Base-by-base conservation (phyloP, 2,329 filamentous ascomycete species). In the Penicillium sp. region DNA sequence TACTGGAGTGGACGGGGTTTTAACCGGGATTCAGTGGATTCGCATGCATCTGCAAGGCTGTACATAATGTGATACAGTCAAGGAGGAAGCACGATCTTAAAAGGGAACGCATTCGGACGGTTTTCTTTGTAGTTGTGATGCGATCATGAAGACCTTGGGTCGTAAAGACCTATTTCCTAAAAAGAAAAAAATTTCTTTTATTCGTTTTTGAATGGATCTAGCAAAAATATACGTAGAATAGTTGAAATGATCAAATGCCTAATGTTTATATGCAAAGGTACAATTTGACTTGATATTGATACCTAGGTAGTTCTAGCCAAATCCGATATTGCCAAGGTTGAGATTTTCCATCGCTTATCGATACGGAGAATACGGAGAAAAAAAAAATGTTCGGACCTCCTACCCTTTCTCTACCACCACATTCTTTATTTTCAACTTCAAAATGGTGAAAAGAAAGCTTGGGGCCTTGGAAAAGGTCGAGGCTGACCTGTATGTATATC, bases 401-500 rank as follows among this genome's bases (percentile, higher is more conserved):
- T 35, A 53, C 50, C 77, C 90, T 93, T 72, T 72, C 34, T 51
- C 45, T 45, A 50, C 45, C 47, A 53, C 34, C 47, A 34, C 37
- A 37, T 44, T 24, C 29, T 55, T 55, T 33, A 31, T 41, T 45
- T 34, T 13, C 35, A 33, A 51, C 47, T 31, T 45, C 26, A 57
- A 53, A 15, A 93, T 88, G 82, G 87, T 82, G 53, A 95, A 95
- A 73, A 80, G 89, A 69, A 94, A 93, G 74, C 80, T 95, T 52
- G 88, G 87, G 49, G 90, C 90, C 53, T 82, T 96, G 70, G 90
- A 96, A 73, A 96, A 96, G 78, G 83, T 95, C 60, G 90, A 96
- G 66, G 90, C 89, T 31, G 88, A 95, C 71, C 76, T 94, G 79
- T 85, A 68, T 55, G 81, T 59, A n/a, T 15, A 24, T 19, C 40